These are phyloP conservation scores for Zygoascus flipseniorum DNA, from an alignment of 805 yeast genomes.

Conservation along the genomic window DNA sequence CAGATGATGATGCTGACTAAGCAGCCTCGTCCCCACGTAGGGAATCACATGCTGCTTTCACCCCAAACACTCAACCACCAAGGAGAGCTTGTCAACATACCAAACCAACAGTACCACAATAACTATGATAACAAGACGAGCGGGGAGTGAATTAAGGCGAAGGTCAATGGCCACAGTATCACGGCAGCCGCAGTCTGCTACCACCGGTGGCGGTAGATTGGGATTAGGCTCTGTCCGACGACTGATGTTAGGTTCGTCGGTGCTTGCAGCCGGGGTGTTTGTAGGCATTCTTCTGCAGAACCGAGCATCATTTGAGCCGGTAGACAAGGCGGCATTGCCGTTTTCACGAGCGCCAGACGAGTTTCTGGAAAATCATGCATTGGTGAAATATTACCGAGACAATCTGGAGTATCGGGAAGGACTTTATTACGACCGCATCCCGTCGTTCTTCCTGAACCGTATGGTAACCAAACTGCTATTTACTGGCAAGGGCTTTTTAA, in stretches of 20 bases:
- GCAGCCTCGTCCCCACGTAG: background rate
- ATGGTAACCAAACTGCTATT: conserved; percentile 51
- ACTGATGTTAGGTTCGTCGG: background rate
- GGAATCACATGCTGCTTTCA: background rate
- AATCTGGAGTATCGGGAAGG: conserved; percentile 19
- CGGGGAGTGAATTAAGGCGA: no score
- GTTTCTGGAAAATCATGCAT: conserved; percentile 14
- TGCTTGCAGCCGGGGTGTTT: conserved; percentile 3
- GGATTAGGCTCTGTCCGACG: no score
- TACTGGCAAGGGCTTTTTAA: conserved; percentile 57
- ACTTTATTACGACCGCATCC: conserved; percentile 21
- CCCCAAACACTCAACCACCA: background rate
- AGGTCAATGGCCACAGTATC: no score
- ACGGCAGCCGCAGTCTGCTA: background rate
- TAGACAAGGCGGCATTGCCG: background rate
- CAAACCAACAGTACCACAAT: background rate
- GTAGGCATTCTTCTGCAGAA: conserved; percentile 3
- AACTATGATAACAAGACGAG: background rate
- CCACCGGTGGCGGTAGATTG: background rate
- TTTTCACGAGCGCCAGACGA: conserved; percentile 4
- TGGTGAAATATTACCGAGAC: conserved; percentile 19
- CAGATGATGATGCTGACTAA: no score
- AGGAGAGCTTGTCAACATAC: background rate
- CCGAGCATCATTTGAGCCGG: background rate
- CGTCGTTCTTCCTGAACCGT: conserved; percentile 14